phyloP scores from a whole-genome alignment of 2,329 filamentous ascomycete species.

The Aspergillus niger region DNA sequence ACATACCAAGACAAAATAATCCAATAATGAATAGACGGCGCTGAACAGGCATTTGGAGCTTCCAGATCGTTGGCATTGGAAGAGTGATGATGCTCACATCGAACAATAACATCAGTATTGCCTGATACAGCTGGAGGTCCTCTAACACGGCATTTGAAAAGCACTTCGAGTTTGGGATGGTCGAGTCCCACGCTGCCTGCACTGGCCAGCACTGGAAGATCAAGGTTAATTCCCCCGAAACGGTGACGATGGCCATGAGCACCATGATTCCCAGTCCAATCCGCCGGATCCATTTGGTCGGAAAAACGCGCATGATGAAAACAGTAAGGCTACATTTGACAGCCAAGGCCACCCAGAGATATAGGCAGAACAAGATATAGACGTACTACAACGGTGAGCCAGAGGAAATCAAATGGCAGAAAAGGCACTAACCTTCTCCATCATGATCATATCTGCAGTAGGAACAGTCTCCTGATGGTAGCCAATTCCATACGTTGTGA shows the following conservation, averaged over 20 bases:
- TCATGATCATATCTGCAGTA: background rate
- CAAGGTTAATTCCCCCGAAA: background rate
- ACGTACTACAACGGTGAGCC: background rate
- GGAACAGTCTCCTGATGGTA: background rate
- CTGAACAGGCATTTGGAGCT: background rate
- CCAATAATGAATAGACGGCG: background rate
- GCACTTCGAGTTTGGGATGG: background rate
- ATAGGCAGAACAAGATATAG: background rate
- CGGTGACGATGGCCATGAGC: background rate
- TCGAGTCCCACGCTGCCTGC: background rate
- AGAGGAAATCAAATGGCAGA: background rate
- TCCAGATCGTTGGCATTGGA: background rate
- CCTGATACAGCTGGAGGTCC: slow-evolving; percentile 2
- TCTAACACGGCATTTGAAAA: slow-evolving; percentile 1
- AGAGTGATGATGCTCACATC: background rate
- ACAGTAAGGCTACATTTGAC: slow-evolving; percentile 1
- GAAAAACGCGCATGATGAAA: background rate
- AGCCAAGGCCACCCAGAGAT: background rate
- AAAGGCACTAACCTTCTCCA: background rate
- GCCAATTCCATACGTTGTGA: background rate
- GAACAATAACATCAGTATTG: background rate
- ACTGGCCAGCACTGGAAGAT: slow-evolving; percentile 2
- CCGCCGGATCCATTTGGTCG: background rate
- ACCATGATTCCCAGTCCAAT: background rate
- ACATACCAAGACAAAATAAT: background rate